Conservation (phyloP, 345 rosid species). For the Nasturtium officinale region DNA sequence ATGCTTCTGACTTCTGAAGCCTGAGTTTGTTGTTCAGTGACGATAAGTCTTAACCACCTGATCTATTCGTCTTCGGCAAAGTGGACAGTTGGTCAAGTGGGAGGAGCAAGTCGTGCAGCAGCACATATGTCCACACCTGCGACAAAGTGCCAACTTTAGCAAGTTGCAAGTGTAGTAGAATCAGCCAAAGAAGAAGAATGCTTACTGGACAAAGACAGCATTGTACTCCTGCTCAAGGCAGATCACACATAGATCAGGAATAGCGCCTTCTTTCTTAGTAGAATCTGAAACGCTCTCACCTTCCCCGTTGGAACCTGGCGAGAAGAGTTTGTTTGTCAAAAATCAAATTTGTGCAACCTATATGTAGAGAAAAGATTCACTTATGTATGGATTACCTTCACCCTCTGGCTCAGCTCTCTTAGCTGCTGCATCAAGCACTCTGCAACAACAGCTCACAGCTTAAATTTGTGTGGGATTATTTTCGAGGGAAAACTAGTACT, state of each 20-base stretch:
- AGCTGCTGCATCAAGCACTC: constrained; percentile 95
- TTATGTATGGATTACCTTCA: constrained; percentile 53
- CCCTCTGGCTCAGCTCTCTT: constrained; percentile 60
- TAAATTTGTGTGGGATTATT: neutral
- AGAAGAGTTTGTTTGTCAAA: constrained; percentile 16
- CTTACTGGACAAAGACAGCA: constrained; percentile 91
- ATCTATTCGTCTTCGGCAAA: constrained; percentile 84
- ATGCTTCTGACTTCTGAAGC: constrained; percentile 4
- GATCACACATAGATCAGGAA: constrained; percentile 93
- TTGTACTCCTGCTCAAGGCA: constrained; percentile 95
- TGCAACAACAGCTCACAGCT: constrained; percentile 46
- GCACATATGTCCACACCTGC: constrained; percentile 99
- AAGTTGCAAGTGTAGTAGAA: constrained; percentile 13
- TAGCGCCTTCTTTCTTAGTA: constrained; percentile 55
- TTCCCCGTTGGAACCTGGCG: constrained; percentile 54
- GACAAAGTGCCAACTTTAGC: constrained; percentile 23
- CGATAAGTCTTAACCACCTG: constrained; percentile 84
- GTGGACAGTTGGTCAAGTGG: constrained; percentile 76
- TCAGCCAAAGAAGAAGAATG: constrained; percentile 8
- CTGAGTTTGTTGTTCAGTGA: constrained; percentile 50
- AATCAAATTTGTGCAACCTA: neutral
- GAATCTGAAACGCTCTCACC: constrained; percentile 45
- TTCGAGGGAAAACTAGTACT: neutral
- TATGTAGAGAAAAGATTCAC: neutral
- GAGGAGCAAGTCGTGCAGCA: constrained; percentile 78